phyloP scores from a whole-genome alignment of 2,329 filamentous ascomycete genomes.

The Penicillium sp. region DNA sequence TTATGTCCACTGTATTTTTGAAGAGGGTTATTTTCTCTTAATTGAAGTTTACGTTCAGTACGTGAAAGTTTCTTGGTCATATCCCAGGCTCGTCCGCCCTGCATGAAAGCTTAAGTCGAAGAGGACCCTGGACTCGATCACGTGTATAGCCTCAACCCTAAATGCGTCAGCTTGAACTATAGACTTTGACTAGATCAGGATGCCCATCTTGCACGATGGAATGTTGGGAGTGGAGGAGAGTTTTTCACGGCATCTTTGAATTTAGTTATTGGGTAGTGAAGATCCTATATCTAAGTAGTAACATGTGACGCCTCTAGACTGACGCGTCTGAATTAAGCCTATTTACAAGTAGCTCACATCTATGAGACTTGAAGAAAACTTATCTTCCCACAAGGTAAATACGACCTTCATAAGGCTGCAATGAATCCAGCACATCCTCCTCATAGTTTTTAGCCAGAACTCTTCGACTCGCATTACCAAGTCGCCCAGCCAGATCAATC shows the following conservation, averaged over 20 bases:
- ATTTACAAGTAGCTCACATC: background rate
- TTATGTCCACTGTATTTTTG: no score
- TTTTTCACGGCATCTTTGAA: no score
- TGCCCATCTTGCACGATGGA: no score
- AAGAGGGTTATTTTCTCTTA: no score
- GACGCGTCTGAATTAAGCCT: background rate
- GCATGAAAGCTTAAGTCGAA: background rate
- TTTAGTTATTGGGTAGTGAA: no score
- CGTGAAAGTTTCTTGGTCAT: background rate
- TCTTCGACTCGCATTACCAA: background rate
- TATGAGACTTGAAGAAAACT: background rate
- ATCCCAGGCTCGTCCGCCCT: no score
- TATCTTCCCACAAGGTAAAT: conserved; percentile 9
- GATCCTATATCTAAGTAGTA: background rate
- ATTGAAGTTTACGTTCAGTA: background rate
- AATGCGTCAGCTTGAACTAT: no score
- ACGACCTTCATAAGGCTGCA: conserved; percentile 12
- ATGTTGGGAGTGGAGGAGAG: no score
- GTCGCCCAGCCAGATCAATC: conserved; percentile 22
- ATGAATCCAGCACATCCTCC: conserved; percentile 2
- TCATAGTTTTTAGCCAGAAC: conserved; percentile 9
- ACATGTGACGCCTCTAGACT: background rate
- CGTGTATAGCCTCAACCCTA: background rate
- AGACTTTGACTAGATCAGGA: no score
- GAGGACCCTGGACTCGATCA: background rate